A percentile compares a stretch with the other conserved stretches of the same genome.
These are phyloP conservation scores for Phytophthora pinifolia DNA, from an alignment of 352 stramenopile genomes.

Conservation along the genomic window DNA sequence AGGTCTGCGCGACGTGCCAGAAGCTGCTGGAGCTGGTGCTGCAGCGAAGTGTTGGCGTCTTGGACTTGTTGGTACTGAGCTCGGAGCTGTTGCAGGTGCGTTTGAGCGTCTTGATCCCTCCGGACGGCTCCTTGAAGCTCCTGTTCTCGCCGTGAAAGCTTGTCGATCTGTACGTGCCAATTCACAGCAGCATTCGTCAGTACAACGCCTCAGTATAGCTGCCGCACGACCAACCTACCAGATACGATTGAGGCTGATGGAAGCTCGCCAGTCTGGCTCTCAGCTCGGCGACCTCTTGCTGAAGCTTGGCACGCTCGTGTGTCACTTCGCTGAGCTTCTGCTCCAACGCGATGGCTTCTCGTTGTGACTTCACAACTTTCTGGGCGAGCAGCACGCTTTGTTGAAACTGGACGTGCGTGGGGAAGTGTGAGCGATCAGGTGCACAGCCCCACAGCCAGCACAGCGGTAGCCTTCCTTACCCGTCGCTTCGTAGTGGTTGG, in stretches of 20 bases:
- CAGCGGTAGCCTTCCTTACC: constrained; percentile 28
- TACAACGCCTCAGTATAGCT: not conserved
- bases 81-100: constrained; percentile 46
- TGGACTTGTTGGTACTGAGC: constrained; percentile 38
- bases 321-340: constrained; percentile 37
- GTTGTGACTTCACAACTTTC: constrained; percentile 67
- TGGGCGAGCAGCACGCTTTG: constrained; percentile 72
- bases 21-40: constrained; percentile 69
- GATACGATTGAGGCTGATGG: constrained; percentile 72
- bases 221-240: constrained; percentile 34
- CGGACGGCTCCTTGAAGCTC: constrained; percentile 39
- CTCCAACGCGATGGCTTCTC: constrained; percentile 44
- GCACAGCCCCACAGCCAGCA: not conserved
- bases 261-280: constrained; percentile 48
- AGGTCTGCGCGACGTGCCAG: constrained; percentile 60
- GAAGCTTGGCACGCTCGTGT: constrained; percentile 31
- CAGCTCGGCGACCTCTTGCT: constrained; percentile 32
- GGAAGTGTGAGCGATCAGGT: not conserved
- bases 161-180: constrained; percentile 63
- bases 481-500: constrained; percentile 64
- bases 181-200: not conserved
- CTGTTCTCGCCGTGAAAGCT: constrained; percentile 45
- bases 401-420: constrained; percentile 48
- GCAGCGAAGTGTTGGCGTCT: constrained; percentile 50
- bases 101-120: constrained; percentile 29